Conservation (phyloP, 768 basidiomycete species). For the Boletus tylopilopsis region DNA sequence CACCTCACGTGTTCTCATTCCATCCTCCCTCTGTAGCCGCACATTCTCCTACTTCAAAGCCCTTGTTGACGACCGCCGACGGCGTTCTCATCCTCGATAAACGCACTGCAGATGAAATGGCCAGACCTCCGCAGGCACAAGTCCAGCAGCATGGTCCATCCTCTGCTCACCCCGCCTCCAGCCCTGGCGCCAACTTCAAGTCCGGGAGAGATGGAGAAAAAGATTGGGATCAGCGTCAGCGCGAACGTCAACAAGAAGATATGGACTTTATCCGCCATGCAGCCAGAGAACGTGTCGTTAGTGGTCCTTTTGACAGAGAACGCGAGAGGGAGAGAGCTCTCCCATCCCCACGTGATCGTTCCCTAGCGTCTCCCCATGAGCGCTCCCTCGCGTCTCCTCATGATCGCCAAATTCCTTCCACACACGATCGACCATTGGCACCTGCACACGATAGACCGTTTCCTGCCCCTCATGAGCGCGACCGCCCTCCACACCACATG, state of each 20-base stretch:
- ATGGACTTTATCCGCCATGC: constrained; percentile 24
- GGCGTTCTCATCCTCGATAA: constrained; percentile 30
- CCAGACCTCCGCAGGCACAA: constrained; percentile 19
- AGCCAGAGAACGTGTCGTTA: constrained; percentile 23
- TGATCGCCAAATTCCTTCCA: constrained; percentile 19
- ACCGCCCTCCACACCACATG: constrained; percentile 18
- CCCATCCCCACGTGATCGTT: constrained; percentile 24
- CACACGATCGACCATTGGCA: constrained; percentile 20
- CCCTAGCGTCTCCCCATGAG: constrained; percentile 22
- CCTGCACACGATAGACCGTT: constrained; percentile 21
- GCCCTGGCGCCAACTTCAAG: constrained; percentile 18
- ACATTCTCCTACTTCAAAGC: constrained; percentile 27
- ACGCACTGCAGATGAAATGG: constrained; percentile 29
- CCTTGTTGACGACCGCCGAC: constrained; percentile 22
- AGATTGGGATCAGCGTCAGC: constrained; percentile 27
- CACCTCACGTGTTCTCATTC: not conserved
- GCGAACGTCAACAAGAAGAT: constrained; percentile 28
- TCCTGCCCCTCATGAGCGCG: constrained; percentile 26
- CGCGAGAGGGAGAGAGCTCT: constrained; percentile 24
- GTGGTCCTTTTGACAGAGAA: constrained; percentile 25
- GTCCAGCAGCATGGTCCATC: constrained; percentile 15
- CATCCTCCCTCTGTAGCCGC: constrained; percentile 17
- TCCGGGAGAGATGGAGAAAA: constrained; percentile 25
- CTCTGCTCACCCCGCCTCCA: constrained; percentile 21
- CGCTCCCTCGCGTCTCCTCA: constrained; percentile 19